Percentiles rank a stretch among this genome's conserved stretches.
phyloP scores from a whole-genome alignment of 2,329 filamentous ascomycete species.

The Eutypella sp. region DNA sequence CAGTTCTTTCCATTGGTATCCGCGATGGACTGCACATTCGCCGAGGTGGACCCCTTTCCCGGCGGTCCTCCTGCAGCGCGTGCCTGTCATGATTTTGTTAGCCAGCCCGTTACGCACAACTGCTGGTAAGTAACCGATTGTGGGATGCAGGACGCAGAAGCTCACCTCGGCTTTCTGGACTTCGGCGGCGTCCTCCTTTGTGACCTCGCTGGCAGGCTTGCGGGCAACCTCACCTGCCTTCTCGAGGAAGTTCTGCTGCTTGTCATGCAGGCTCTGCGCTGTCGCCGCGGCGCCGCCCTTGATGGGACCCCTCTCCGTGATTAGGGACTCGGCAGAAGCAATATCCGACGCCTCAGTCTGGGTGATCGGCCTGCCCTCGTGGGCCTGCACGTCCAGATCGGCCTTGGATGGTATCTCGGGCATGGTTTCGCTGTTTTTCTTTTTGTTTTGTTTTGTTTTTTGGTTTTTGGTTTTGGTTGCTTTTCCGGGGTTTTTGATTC shows the following conservation, averaged over 20 bases:
- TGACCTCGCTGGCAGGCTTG: slow-evolving; percentile 23
- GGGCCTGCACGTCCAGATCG: slow-evolving; percentile 14
- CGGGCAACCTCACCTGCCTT: slow-evolving; percentile 24
- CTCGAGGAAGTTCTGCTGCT: slow-evolving; percentile 27
- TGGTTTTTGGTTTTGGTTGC: too few species aligned
- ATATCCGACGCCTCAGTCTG: slow-evolving; percentile 21
- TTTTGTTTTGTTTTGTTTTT: too few species aligned
- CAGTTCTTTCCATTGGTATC: slow-evolving; percentile 19
- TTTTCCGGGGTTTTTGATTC: too few species aligned
- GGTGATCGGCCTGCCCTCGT: slow-evolving; percentile 21
- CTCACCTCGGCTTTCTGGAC: slow-evolving; percentile 24
- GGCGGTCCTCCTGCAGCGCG: slow-evolving; percentile 16
- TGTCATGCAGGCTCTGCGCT: slow-evolving; percentile 29
- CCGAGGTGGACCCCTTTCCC: slow-evolving; percentile 21
- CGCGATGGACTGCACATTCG: slow-evolving; percentile 22
- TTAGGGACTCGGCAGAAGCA: slow-evolving; percentile 20
- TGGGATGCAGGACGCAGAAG: background rate
- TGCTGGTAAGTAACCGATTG: too few species aligned
- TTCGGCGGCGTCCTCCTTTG: slow-evolving; percentile 25
- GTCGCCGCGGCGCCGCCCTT: slow-evolving; percentile 28
- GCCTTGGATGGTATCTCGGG: slow-evolving; percentile 12
- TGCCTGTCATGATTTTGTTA: slow-evolving; percentile 1
- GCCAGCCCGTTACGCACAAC: too few species aligned
- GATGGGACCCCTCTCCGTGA: slow-evolving; percentile 26
- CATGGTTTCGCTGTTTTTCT: background rate